These are phyloP conservation scores for Halenospora varia DNA, from an alignment of 495 filamentous ascomycete genomes.

Conservation along the genomic window DNA sequence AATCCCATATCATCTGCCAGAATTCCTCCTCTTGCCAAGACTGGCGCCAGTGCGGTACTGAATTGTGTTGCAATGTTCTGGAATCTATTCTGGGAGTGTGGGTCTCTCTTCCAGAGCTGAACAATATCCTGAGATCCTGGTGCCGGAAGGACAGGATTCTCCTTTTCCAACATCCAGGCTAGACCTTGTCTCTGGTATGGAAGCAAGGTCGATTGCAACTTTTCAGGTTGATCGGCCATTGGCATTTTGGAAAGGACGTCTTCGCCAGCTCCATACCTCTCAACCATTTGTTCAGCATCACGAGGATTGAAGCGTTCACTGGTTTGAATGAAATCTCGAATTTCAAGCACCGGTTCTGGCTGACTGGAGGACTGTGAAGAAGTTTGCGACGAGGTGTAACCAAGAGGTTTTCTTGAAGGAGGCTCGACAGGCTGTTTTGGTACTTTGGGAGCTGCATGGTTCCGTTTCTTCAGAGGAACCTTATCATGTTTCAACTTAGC, in stretches of 20 bases:
- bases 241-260: conserved; percentile 69
- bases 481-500: conserved; percentile 58
- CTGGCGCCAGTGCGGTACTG: conserved; percentile 50
- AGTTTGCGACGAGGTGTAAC: conserved; percentile 24
- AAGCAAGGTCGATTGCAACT: conserved; percentile 61
- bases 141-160: conserved; percentile 62
- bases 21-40: conserved; percentile 75
- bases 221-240: conserved; percentile 60
- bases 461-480: conserved; percentile 38
- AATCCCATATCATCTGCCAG: conserved; percentile 94
- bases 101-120: conserved; percentile 72
- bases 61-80: conserved; percentile 78
- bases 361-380: conserved; percentile 36
- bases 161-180: conserved; percentile 76
- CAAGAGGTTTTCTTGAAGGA: conserved; percentile 23
- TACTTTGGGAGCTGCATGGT: conserved; percentile 35
- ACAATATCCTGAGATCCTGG: conserved; percentile 60
- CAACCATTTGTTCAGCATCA: conserved; percentile 61
- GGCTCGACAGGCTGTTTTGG: neutral
- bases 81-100: conserved; percentile 43
- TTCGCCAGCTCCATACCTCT: conserved; percentile 66
- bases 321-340: conserved; percentile 61
- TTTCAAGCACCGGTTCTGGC: conserved; percentile 33
- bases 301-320: conserved; percentile 70
- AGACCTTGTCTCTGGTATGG: conserved; percentile 82